Base-by-base conservation (phyloP, 129 eudicot genomes). In the Centaurea solstitialis region DNA sequence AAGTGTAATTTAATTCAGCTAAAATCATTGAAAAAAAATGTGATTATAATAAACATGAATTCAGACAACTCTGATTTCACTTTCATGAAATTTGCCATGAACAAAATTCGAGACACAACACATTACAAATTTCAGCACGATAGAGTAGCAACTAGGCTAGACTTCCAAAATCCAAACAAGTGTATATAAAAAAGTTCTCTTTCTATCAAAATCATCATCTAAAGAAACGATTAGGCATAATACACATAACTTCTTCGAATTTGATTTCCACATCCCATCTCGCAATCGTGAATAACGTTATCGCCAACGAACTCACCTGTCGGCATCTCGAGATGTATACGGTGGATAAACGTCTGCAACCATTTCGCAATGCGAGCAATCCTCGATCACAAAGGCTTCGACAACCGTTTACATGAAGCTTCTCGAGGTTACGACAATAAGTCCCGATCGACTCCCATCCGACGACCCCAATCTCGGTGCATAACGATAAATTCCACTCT, bases 401-500 rank as follows among this genome's bases (percentile, higher is more conserved):
- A 70, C 99, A 95, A 59, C 99, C 85, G 61, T 89, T 91, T 40
- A 92, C 97, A 74, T 95, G 98, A 72, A 95, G 93, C 77, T 72
- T 82, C 78, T 92, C 82, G 78, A 95, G 76, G 50, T 92, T 90
- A 72, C 13, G 74, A 82, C 98, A 92, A 81, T 83, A 37, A 61
- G 53, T 26, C 39, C 90, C 92, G 43, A 95, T 89, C 3, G 97
- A 79, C 66, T 89, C 86, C 98, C 98, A 92, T 18, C 98, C 97
- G 0, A 62, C 17, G 15, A 84, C 21, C 69, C 81, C 73, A 47
- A 95, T 75, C 83, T 91, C 97, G 38, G 86, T 87, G 24, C 99
- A 95, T 50, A 90, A 83, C 15, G 97, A 91, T 75, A 95, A 79
- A 84, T 92, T 92, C 99, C 99, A 92, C 71, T 95, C 98, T 68